phyloP scores from a whole-genome alignment of 177 flowering plant species.

The Tripterygium wilfordii region DNA sequence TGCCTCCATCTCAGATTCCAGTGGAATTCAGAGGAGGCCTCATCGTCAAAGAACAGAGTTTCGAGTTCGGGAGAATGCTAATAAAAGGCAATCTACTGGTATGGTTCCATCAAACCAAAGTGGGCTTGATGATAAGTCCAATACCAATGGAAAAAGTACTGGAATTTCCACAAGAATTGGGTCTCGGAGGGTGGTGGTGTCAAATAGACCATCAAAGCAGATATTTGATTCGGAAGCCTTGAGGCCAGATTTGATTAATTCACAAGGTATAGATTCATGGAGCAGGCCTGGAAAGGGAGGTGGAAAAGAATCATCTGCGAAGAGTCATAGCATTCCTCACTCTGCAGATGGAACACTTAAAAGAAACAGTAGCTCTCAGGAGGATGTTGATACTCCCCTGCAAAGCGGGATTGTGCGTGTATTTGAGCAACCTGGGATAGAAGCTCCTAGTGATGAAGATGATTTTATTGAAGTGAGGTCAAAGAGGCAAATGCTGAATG shows the following conservation, averaged over 20 bases:
- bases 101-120: conserved; percentile 22
- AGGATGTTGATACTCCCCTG: conserved; percentile 78
- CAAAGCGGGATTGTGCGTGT: conserved; percentile 91
- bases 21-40: conserved; percentile 57
- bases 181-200: conserved; percentile 27
- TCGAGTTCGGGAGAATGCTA: conserved; percentile 52
- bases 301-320: conserved; percentile 31
- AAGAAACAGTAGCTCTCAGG: no score
- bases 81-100: conserved; percentile 39
- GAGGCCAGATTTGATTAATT: conserved; percentile 19
- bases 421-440: conserved; percentile 91
- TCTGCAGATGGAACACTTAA: no score
- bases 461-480: conserved; percentile 98
- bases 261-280: conserved; percentile 32
- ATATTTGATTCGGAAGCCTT: conserved; percentile 31
- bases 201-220: conserved; percentile 33
- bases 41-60: conserved; percentile 66
- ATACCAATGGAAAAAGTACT: conserved; percentile 27
- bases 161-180: conserved; percentile 39
- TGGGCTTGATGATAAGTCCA: conserved; percentile 38
- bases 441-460: conserved; percentile 95
- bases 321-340: conserved; percentile 22
- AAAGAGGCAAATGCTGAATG: conserved; percentile 95
- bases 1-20: conserved; percentile 28
- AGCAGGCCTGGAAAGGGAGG: conserved; percentile 31